Percentiles rank a stretch among this genome's conserved stretches.
Evolutionary conservation across 192 early-diverging fungal species (phyloP).

Genomic region (Backusella macrospora): DNA sequence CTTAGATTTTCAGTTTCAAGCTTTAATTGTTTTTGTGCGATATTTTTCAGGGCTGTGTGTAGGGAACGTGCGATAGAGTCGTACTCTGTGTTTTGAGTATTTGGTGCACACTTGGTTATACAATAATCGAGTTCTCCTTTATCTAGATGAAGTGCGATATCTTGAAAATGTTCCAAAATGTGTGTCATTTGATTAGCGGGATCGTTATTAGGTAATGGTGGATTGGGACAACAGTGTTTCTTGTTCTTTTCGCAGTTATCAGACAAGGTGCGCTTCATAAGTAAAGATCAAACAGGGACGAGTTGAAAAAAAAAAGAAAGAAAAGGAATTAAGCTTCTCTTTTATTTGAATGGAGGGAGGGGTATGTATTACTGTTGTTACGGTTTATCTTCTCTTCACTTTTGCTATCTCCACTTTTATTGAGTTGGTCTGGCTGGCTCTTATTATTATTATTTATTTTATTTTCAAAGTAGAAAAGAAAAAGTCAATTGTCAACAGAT

Average conservation of each 20-base stretch:
- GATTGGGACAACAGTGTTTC: not conserved
- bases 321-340: constrained; percentile 16
- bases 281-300: not conserved
- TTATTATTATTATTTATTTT: constrained; percentile 9
- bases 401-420: constrained; percentile 6
- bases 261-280: constrained; percentile 37
- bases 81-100: constrained; percentile 4
- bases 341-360: not conserved
- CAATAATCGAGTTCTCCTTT: constrained; percentile 34
- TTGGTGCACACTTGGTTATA: constrained; percentile 12
- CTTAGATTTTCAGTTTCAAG: constrained; percentile 31
- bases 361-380: constrained; percentile 6
- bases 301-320: constrained; percentile 9
- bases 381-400: not conserved
- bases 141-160: constrained; percentile 27
- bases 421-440: not conserved
- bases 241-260: constrained; percentile 17
- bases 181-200: not conserved
- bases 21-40: constrained; percentile 23
- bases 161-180: constrained; percentile 21
- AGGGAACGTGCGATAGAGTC: constrained; percentile 10
- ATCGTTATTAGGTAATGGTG: constrained; percentile 2
- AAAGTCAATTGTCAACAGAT: not conserved
- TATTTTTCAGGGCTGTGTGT: constrained; percentile 16
- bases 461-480: not conserved